Percentiles rank a stretch among this genome's conserved stretches.
phyloP scores from a whole-genome alignment of 2,329 filamentous ascomycete species.

The Cladosporium sp. region DNA sequence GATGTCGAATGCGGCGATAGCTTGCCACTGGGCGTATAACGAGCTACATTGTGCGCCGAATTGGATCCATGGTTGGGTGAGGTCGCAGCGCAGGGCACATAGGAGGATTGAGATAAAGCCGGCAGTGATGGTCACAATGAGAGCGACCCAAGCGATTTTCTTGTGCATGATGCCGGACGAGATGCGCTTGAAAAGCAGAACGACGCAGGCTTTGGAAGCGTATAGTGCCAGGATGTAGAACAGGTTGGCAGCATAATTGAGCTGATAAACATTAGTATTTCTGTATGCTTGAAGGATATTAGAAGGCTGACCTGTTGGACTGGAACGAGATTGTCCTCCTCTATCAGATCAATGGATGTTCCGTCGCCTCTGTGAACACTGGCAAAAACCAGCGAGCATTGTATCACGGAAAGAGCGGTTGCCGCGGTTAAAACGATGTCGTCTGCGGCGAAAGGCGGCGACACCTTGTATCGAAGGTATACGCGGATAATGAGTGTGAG shows the following conservation, averaged over 20 bases:
- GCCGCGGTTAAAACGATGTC: constrained; percentile 32
- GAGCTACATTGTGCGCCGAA: neutral
- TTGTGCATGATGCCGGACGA: constrained; percentile 14
- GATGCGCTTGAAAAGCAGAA: constrained; percentile 15
- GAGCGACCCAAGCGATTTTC: constrained; percentile 8
- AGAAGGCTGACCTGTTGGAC: constrained; percentile 32
- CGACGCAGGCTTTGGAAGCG: constrained; percentile 15
- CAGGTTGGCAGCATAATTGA: constrained; percentile 16
- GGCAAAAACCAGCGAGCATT: constrained; percentile 34
- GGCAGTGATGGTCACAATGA: constrained; percentile 3
- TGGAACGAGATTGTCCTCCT: constrained; percentile 12
- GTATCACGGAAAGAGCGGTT: constrained; percentile 32
- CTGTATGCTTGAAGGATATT: neutral
- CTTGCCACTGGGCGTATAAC: constrained; percentile 31
- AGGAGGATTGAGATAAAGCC: constrained; percentile 14
- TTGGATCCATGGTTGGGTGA: constrained; percentile 13
- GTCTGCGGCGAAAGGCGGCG: constrained; percentile 25
- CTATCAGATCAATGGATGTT: constrained; percentile 26
- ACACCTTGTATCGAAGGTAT: constrained; percentile 33
- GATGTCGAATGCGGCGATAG: constrained; percentile 36
- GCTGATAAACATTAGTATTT: neutral
- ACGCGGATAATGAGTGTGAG: constrained; percentile 35
- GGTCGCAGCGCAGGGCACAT: constrained; percentile 15
- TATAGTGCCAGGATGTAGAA: constrained; percentile 14
- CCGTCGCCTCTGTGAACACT: constrained; percentile 38